These are phyloP conservation scores for Salicornia ramosissima DNA, from an alignment of 148 eudicot genomes.

Conservation along the genomic window DNA sequence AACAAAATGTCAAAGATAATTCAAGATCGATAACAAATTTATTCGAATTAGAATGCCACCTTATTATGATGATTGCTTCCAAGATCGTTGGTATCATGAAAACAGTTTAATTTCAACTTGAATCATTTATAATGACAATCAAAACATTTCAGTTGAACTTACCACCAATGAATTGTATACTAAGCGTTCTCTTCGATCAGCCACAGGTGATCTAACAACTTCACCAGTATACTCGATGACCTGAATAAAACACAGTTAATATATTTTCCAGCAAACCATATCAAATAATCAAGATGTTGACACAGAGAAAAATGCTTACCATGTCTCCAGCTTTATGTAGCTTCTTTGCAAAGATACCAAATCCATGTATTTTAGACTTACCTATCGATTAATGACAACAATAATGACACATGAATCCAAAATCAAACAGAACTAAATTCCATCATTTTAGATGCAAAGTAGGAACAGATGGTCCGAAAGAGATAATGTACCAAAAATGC, in stretches of 20 bases:
- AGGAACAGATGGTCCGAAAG: slow-evolving; percentile 1
- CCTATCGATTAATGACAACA: slow-evolving; percentile 39
- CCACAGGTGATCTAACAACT: slow-evolving; percentile 79
- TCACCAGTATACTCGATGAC: slow-evolving; percentile 94
- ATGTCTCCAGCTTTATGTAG: slow-evolving; percentile 95
- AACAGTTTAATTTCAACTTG: not conserved
- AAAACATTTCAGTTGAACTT: slow-evolving; percentile 23
- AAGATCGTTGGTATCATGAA: not conserved
- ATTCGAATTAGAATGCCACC: not conserved
- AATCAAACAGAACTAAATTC: not conserved
- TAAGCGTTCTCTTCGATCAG: slow-evolving; percentile 86
- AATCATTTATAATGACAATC: not conserved
- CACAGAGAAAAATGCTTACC: slow-evolving; percentile 35
- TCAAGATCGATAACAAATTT: not conserved
- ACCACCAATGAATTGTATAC: slow-evolving; percentile 95
- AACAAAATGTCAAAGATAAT: not conserved
- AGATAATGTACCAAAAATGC: not conserved
- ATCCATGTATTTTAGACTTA: slow-evolving; percentile 96
- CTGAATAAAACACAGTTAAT: slow-evolving; percentile 33
- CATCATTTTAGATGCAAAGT: not conserved
- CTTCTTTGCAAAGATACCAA: slow-evolving; percentile 84
- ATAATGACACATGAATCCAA: not conserved
- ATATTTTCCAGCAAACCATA: not conserved
- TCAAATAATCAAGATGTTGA: not conserved
- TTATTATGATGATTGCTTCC: not conserved